Evolutionary conservation across 495 filamentous ascomycete genomes (phyloP).

Genomic region (Hypoxylon fragiforme): DNA sequence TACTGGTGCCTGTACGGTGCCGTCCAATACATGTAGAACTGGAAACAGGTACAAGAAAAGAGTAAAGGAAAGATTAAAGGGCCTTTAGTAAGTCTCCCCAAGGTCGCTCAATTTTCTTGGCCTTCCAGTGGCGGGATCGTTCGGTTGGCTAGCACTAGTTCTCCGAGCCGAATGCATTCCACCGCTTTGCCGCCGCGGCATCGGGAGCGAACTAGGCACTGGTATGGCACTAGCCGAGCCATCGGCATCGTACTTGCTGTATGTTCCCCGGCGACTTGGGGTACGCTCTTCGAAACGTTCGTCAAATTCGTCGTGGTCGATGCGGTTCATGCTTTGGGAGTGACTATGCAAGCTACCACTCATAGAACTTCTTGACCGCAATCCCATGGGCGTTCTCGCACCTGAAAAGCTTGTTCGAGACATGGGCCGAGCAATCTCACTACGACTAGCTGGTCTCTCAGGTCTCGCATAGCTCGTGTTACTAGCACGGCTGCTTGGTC

Average conservation of each 20-base stretch:
- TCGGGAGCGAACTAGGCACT: slow-evolving; percentile 48
- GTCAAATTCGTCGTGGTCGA: slow-evolving; percentile 48
- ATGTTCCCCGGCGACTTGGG: slow-evolving; percentile 55
- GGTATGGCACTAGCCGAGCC: slow-evolving; percentile 46
- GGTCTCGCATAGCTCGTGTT: slow-evolving; percentile 55
- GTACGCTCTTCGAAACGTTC: slow-evolving; percentile 50
- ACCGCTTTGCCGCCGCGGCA: slow-evolving; percentile 58
- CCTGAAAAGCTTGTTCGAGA: slow-evolving; percentile 61
- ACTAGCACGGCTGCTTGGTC: slow-evolving; percentile 66
- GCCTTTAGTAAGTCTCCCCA: slow-evolving; percentile 51
- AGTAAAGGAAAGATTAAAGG: slow-evolving; percentile 19
- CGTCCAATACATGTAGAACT: slow-evolving; percentile 7
- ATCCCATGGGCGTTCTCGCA: slow-evolving; percentile 64
- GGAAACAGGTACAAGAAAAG: slow-evolving; percentile 30
- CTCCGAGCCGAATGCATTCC: slow-evolving; percentile 47
- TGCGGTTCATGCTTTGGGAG: slow-evolving; percentile 50
- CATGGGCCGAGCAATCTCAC: slow-evolving; percentile 62
- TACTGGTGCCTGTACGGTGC: slow-evolving; percentile 11
- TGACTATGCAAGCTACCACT: slow-evolving; percentile 59
- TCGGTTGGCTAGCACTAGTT: slow-evolving; percentile 50
- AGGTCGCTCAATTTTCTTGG: slow-evolving; percentile 48
- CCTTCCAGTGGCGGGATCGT: slow-evolving; percentile 22
- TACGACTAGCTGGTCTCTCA: slow-evolving; percentile 53
- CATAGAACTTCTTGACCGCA: slow-evolving; percentile 60
- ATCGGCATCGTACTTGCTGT: slow-evolving; percentile 56